Base-by-base conservation (phyloP, 495 filamentous ascomycete species). In the Emericellopsis terricola region DNA sequence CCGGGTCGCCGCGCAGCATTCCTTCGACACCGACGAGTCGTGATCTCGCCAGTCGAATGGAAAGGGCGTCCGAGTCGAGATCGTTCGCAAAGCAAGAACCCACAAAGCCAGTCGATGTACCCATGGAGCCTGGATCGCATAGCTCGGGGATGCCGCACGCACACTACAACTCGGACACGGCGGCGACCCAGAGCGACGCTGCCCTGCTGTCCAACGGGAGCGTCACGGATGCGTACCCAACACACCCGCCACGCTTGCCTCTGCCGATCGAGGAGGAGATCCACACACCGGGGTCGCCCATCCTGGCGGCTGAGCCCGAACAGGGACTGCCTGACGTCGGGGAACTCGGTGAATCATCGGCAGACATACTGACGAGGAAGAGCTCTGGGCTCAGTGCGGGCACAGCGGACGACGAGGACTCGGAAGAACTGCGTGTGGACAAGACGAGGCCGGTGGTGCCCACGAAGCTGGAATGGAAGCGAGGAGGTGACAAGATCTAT, bases 231-330 rank as follows among this genome's bases (percentile, higher is more conserved):
- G 59, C 69, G 51, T 71, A 69, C 42, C 64, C 79, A 41, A 72
- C 69, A 37, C 73, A 80, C 14, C 85, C 86, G 28, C 86, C 86
- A 26, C 78, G 86, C 29, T 62, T 94, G 43, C 86, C 86, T 29
- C 67, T 94, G 36, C 84, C 86, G 18, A 92, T 94, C 43, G 85
- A 82, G 45, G 78, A 92, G 61, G 82, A 89, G 44, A 64, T 76
- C 11, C 75, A 82, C 42, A 81, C 75, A 1, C 85, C 85, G 4
- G 82, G 82, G 5, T 93, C 85, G 34, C 85, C 85, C 13, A 83
- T 91, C 40, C 58, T 75, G 34, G 71, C 78, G 2, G 14, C 15
- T 8, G 36, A 17, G 8, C 23, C 45, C 69, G 28, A 70, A 68
- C 47, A 53, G 7, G 51, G 64, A 34, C 55, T 56, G 1, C 37